phyloP scores from a whole-genome alignment of 345 rosid species.

The Salix koriyanagi region DNA sequence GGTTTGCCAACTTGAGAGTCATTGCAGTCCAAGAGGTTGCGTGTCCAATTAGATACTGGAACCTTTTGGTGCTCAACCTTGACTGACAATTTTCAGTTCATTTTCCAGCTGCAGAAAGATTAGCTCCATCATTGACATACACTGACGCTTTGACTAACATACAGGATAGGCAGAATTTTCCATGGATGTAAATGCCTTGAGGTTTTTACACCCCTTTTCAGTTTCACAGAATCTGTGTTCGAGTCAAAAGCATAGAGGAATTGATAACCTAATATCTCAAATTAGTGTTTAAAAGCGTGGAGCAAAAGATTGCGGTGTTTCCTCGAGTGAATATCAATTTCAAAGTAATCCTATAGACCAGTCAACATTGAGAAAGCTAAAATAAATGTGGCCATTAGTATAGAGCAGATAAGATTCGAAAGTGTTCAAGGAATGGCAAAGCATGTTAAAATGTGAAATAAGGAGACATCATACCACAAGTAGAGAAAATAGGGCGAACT shows the following conservation, averaged over 20 bases:
- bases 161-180: no score
- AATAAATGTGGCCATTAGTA: background rate
- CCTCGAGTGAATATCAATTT: background rate
- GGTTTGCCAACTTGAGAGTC: background rate
- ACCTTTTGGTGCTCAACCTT: conserved; percentile 2
- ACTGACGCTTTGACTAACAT: background rate
- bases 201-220: background rate
- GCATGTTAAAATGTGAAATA: background rate
- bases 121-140: conserved; percentile 1
- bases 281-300: background rate
- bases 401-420: background rate
- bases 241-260: background rate
- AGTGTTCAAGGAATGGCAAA: background rate
- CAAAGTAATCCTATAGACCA: background rate
- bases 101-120: conserved; percentile 19
- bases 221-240: background rate
- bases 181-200: background rate
- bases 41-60: background rate
- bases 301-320: background rate
- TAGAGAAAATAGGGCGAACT: conserved; percentile 56
- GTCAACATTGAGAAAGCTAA: background rate
- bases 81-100: conserved; percentile 6
- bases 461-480: conserved; percentile 43
- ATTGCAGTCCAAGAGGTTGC: background rate
- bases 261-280: background rate